Percentiles rank a stretch among this genome's conserved stretches.
phyloP scores from a whole-genome alignment of 495 filamentous ascomycete species.

The Penicillium argentinense region DNA sequence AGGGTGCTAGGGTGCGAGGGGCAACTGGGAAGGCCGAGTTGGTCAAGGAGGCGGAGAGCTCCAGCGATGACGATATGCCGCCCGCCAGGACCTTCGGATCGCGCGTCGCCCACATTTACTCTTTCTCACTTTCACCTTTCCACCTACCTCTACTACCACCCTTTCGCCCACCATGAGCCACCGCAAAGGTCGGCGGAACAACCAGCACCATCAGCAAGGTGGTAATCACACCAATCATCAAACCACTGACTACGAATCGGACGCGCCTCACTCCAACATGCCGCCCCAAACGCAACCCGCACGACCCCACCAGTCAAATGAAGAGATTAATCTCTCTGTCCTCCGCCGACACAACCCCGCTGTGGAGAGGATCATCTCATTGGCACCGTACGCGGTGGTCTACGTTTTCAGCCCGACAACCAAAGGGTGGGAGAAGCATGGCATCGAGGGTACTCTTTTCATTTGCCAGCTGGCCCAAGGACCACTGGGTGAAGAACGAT shows the following conservation, averaged over 20 bases:
- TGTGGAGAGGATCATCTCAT: constrained; percentile 65
- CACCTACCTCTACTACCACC: neutral
- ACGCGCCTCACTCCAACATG: constrained; percentile 46
- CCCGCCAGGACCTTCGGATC: too few relatives aligned
- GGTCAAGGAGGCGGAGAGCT: neutral
- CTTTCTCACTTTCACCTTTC: neutral
- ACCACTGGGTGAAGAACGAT: constrained; percentile 48
- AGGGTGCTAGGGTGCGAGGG: too few relatives aligned
- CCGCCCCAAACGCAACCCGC: constrained; percentile 31
- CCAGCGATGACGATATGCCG: constrained; percentile 4
- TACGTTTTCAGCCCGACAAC: constrained; percentile 67
- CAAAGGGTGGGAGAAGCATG: constrained; percentile 72
- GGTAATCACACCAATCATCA: constrained; percentile 29
- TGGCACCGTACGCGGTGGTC: constrained; percentile 76
- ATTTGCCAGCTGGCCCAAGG: constrained; percentile 61
- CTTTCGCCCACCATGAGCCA: constrained; percentile 28
- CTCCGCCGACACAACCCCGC: constrained; percentile 71
- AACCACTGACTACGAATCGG: constrained; percentile 65
- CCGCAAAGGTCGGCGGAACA: constrained; percentile 33
- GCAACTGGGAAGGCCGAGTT: too few relatives aligned
- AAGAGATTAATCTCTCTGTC: constrained; percentile 79
- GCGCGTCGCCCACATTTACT: neutral
- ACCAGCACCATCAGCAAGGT: constrained; percentile 32
- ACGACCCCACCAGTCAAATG: constrained; percentile 62
- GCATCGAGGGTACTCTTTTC: constrained; percentile 79